Base-by-base conservation (phyloP, 495 filamentous ascomycete species). In the Penicillium canariense region DNA sequence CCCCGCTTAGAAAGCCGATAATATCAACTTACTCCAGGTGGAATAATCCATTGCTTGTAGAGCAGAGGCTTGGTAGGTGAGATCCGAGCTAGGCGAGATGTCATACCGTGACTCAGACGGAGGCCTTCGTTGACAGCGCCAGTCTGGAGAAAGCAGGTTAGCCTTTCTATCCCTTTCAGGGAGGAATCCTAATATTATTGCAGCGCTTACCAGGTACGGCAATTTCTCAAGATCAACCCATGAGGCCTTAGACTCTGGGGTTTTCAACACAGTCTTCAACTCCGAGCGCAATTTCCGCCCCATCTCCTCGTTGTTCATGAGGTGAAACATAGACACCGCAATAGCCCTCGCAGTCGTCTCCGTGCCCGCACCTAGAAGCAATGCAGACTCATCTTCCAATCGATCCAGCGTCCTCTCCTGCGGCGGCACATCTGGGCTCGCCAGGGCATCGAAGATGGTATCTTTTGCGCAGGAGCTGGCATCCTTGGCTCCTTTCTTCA, bases 101-200 rank as follows among this genome's bases (percentile, higher is more conserved):
- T 66, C 42, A 75, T 59, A 9, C 77, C 73, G 53, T 74, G 72
- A 8, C 64, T 67, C 2, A 81, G 46, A 1, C 82, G 76, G 9
- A 83, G 58, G 1, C 64, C 63, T 62, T 85, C 83, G 23, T 66
- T 58, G 12, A 84, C 65, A 0, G 73, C 68, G 9, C 67, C 81
- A 6, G 57, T 66, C 72, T 77, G n/a, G 8, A 23, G 38, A 18
- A 6, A 55, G 14, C 0, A 22, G n/a, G 12, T 11, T 6, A 23
- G 9, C 18, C 4, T 18, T 4, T 14, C 11, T 11, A 15, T 34
- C 23, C 9, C 3, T 2, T 1, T 11, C 11, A 2, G 9, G 2
- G 6, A n/a, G n/a, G 25, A 23, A 39, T 48, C 23, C 28, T 50
- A 7, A 12, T 52, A 43, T 28, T 12, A 35, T 11, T n/a, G 11